Conservation (phyloP, 2,329 filamentous ascomycete species). For the Cercospora nicotianae region DNA sequence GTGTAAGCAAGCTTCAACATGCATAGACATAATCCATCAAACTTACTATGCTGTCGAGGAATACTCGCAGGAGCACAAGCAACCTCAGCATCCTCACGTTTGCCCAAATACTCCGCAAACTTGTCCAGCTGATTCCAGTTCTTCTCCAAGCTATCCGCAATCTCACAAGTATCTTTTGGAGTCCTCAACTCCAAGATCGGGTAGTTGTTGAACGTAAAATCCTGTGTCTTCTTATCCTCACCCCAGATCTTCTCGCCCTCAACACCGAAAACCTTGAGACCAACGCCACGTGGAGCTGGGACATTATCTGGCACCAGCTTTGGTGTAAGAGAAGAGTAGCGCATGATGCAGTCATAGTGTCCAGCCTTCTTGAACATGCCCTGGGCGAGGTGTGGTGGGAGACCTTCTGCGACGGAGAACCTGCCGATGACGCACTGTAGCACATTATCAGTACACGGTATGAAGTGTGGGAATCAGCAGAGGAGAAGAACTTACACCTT, state of each 20-base stretch:
- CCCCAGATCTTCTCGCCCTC: conserved; percentile 41
- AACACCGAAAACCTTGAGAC: conserved; percentile 41
- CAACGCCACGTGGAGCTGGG: conserved; percentile 40
- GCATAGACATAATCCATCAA: background rate
- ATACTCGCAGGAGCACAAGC: conserved; percentile 34
- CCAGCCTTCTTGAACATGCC: conserved; percentile 41
- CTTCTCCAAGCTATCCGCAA: conserved; percentile 38
- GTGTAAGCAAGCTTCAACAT: conserved; percentile 11
- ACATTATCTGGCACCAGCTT: conserved; percentile 42
- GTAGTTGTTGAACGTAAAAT: conserved; percentile 40
- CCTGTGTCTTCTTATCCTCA: conserved; percentile 39
- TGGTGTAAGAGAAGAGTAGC: conserved; percentile 41
- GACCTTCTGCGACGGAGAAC: conserved; percentile 37
- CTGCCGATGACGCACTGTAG: conserved; percentile 37
- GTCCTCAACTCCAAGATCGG: conserved; percentile 37
- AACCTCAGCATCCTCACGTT: conserved; percentile 36
- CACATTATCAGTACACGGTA: background rate
- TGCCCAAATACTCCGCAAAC: conserved; percentile 35
- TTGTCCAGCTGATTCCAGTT: conserved; percentile 38
- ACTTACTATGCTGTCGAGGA: conserved; percentile 35
- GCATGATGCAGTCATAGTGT: conserved; percentile 41
- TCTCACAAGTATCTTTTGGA: conserved; percentile 38
- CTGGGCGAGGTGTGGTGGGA: conserved; percentile 40
- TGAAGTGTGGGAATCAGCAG: background rate
- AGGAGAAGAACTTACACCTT: conserved; percentile 28